phyloP scores from a whole-genome alignment of 2,329 filamentous ascomycete species.

The Aspergillus sp. region DNA sequence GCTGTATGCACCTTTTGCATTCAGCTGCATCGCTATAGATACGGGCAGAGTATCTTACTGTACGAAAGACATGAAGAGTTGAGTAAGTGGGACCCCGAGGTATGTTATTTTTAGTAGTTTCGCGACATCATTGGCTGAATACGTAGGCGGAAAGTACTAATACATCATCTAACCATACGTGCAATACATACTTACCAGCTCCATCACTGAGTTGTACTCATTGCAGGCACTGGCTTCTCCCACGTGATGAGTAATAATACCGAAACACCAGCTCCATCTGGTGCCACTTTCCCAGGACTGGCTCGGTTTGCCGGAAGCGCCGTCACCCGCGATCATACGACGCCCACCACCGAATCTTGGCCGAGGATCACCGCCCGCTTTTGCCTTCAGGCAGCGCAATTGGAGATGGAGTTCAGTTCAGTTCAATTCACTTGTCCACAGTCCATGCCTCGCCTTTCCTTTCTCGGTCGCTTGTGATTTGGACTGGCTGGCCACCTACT shows the following conservation, averaged over 20 bases:
- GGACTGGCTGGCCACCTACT: neutral
- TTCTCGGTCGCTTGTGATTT: neutral
- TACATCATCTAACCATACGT: neutral
- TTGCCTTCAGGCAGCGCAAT: neutral
- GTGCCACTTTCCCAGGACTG: neutral
- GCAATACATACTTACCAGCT: neutral
- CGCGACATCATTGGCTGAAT: neutral
- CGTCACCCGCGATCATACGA: slow-evolving; percentile 38
- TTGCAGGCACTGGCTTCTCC: neutral
- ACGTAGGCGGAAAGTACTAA: neutral
- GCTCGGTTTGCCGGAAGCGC: slow-evolving; percentile 31
- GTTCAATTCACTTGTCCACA: too few relatives aligned
- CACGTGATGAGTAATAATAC: neutral
- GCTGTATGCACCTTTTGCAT: too few relatives aligned
- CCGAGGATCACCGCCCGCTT: slow-evolving; percentile 3
- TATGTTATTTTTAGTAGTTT: neutral
- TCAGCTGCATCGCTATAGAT: too few relatives aligned
- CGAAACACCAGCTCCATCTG: neutral
- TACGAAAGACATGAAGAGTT: neutral
- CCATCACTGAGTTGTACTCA: neutral
- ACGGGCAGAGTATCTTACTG: neutral
- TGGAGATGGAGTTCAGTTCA: neutral
- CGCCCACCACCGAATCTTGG: slow-evolving; percentile 17
- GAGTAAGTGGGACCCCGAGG: neutral
- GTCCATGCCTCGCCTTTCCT: neutral